Percentiles rank a stretch among this genome's conserved stretches.
Conservation (phyloP, 495 filamentous ascomycete species). For the Lineolata rhizophorae region DNA sequence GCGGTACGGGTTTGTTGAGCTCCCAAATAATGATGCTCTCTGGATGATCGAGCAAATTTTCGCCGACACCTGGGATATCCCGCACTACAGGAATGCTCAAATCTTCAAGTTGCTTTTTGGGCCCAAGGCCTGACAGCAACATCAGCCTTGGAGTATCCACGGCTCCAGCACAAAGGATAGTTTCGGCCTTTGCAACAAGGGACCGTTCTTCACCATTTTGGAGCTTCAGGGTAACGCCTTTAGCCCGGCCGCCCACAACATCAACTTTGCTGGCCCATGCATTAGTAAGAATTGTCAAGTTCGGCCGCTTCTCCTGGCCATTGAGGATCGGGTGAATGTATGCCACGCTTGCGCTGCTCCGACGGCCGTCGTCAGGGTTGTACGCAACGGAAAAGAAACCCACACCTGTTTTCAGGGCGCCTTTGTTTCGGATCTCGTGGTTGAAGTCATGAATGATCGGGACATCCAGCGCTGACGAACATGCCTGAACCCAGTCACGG, state of each 20-base stretch:
- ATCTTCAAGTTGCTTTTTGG: conserved; percentile 33
- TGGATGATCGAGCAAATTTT: conserved; percentile 60
- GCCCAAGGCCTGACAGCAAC: conserved; percentile 60
- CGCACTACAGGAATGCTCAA: conserved; percentile 47
- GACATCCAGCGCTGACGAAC: conserved; percentile 48
- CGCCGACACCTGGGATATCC: conserved; percentile 55
- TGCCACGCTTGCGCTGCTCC: conserved; percentile 62
- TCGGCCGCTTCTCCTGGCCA: conserved; percentile 51
- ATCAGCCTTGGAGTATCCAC: conserved; percentile 56
- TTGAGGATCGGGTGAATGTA: conserved; percentile 71
- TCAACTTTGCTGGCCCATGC: conserved; percentile 63
- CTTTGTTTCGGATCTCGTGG: conserved; percentile 42
- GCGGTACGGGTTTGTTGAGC: conserved; percentile 50
- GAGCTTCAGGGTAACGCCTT: conserved; percentile 41
- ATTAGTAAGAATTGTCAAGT: conserved; percentile 59
- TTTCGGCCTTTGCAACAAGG: conserved; percentile 42
- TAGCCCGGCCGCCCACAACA: conserved; percentile 35
- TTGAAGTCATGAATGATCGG: conserved; percentile 67
- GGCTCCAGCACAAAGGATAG: conserved; percentile 56
- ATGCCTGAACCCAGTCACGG: conserved; percentile 61
- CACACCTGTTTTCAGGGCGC: conserved; percentile 45
- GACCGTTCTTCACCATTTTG: conserved; percentile 38
- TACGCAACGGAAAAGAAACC: conserved; percentile 74
- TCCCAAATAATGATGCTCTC: conserved; percentile 72
- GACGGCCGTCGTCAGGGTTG: conserved; percentile 56